phyloP scores from a whole-genome alignment of 1,139 yeast genomes.

The Yamadazyma atmosphaerica region DNA sequence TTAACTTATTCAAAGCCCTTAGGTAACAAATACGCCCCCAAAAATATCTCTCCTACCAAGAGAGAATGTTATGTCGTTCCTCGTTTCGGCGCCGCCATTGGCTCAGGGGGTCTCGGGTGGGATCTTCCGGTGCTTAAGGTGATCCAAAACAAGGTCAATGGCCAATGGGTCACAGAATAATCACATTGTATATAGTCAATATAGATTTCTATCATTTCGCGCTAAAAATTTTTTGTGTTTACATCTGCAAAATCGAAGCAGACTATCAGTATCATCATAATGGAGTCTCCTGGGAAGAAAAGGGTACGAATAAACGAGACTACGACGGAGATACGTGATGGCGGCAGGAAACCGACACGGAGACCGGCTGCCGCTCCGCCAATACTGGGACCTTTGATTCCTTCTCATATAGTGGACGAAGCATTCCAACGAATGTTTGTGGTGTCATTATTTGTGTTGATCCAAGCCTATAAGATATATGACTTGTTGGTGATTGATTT shows the following conservation, averaged over 20 bases:
- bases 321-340: slow-evolving; percentile 10
- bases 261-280: background rate
- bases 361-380: background rate
- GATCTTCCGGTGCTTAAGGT: slow-evolving; percentile 86
- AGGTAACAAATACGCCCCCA: slow-evolving; percentile 88
- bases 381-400: slow-evolving; percentile 36
- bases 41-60: slow-evolving; percentile 57
- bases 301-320: slow-evolving; percentile 17
- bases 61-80: slow-evolving; percentile 92
- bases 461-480: slow-evolving; percentile 81
- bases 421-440: slow-evolving; percentile 77
- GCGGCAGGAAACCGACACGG: background rate
- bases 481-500: slow-evolving; percentile 54
- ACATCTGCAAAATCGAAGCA: background rate
- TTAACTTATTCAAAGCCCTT: slow-evolving; percentile 87
- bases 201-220: background rate
- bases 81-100: slow-evolving; percentile 80
- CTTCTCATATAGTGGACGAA: slow-evolving; percentile 62
- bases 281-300: slow-evolving; percentile 9
- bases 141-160: slow-evolving; percentile 60
- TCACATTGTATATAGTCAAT: too few relatives aligned
- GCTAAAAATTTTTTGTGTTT: background rate
- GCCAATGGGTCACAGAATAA: slow-evolving; percentile 50
- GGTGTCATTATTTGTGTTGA: slow-evolving; percentile 62
- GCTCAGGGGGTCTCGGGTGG: slow-evolving; percentile 89